Conservation (phyloP, 2,329 filamentous ascomycete species). For the Sporothrix protearum region DNA sequence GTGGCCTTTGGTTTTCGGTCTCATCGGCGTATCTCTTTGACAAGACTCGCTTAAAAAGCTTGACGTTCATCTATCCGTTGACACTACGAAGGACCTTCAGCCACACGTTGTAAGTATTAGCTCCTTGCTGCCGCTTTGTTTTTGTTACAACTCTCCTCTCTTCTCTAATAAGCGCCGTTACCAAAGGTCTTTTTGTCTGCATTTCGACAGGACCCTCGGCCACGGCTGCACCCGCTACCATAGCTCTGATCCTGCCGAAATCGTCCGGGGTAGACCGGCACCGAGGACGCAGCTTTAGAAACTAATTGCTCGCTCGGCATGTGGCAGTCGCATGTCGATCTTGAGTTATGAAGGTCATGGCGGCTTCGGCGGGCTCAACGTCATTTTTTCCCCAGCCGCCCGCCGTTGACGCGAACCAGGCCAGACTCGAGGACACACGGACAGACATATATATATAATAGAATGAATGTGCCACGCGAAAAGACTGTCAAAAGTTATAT, state of each 20-base stretch:
- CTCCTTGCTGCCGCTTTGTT: too few species aligned
- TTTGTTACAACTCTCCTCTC: background rate
- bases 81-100: background rate
- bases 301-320: background rate
- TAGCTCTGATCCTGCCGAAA: background rate
- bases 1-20: background rate
- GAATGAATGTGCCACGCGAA: background rate
- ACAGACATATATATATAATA: background rate
- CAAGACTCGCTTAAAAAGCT: background rate
- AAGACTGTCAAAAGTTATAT: background rate
- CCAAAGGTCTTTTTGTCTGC: background rate
- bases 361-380: background rate
- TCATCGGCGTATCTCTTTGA: background rate
- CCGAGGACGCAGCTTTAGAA: background rate
- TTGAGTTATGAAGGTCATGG: background rate
- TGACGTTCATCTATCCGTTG: background rate
- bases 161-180: background rate
- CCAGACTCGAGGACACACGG: background rate
- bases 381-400: conserved; percentile 3
- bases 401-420: background rate
- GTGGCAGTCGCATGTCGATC: too few species aligned
- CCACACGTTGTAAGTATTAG: background rate
- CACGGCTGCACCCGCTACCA: conserved; percentile 13
- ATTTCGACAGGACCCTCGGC: background rate
- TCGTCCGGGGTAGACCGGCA: background rate